A percentile compares a stretch with the other conserved stretches of the same genome.
phyloP scores from a whole-genome alignment of 106 monocot species.

The Alisma plantagoaquatica region DNA sequence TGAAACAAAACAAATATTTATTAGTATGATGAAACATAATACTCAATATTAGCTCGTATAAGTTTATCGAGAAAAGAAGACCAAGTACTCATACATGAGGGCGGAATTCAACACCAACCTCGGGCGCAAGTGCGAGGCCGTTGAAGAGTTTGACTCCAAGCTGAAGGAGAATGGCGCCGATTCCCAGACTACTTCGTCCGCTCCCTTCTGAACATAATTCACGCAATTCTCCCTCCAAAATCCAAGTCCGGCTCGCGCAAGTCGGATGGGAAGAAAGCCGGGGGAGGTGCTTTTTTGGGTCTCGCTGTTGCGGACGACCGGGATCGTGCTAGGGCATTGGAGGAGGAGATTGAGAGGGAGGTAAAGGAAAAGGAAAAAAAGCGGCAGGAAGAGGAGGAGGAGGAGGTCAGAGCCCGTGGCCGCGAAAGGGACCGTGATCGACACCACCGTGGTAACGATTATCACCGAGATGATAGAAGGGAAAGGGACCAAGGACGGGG shows the following conservation, averaged over 20 bases:
- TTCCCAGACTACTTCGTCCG: constrained; percentile 86
- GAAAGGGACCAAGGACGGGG: constrained; percentile 29
- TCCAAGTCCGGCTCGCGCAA: constrained; percentile 19
- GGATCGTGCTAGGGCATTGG: constrained; percentile 39
- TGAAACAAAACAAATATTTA: too few species aligned
- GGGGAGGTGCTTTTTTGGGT: constrained; percentile 19
- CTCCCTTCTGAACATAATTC: constrained; percentile 80
- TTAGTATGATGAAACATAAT: too few species aligned
- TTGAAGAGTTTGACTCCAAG: constrained; percentile 61
- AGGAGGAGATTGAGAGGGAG: too few species aligned
- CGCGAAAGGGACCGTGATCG: constrained; percentile 21
- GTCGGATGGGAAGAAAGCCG: background rate
- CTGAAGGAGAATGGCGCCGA: constrained; percentile 84
- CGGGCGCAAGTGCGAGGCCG: constrained; percentile 41
- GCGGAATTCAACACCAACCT: constrained; percentile 89
- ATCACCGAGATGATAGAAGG: constrained; percentile 45
- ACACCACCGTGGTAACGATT: constrained; percentile 37
- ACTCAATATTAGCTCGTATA: too few species aligned
- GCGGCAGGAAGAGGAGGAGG: too few species aligned
- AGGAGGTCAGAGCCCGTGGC: constrained; percentile 30
- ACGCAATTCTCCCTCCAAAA: constrained; percentile 64
- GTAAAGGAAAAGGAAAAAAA: too few species aligned
- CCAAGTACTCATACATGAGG: too few species aligned
- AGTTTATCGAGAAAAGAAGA: too few species aligned
- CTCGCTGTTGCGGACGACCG: constrained; percentile 56